Evolutionary conservation across 139 green algal genomes (phyloP), one percentile per base, ranked within the genome.

Genomic region (Marvania coccoides): DNA sequence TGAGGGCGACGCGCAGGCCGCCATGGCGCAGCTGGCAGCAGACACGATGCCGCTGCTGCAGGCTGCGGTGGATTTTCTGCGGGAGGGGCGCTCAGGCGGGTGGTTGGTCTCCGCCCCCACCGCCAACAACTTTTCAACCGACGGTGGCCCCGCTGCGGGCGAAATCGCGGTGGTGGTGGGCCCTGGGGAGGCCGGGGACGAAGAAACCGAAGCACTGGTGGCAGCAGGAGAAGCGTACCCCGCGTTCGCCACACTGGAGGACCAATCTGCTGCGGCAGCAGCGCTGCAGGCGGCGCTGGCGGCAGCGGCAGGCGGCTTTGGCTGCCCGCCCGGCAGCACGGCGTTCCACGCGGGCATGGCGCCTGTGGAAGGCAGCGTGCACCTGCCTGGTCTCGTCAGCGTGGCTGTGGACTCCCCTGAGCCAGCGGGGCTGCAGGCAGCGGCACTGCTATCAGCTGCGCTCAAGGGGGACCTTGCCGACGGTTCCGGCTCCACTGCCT

Each of bases 371-470:
- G 51, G 51, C 9, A 59, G 12, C 36, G 51, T 59, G 36, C 51
- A 58, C 48, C 61, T 75, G 57, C 59, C 61, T 8, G 69, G 69
- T 33, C 36, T 75, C 9, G 36, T 70, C 3, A 48, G 29, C 38
- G 46, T 76, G 9, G 61, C 39, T 0, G 6, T 70, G 30, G 61
- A 37, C 45, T 24, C 19, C 38, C 4, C 45, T 55, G 26, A 55
- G 45, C 6, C 24, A 19, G 37, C 39, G 26, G 14, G 24, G 36
- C 42, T 26, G 33, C 36, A 53, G 26, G 23, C 65, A 37, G 26
- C 2, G 14, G 1, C 19, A 47, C 19, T 70, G 29, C 19, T 19
- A 13, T 54, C 69, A 37, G 46, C 63, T 15, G 34, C 46, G 57
- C 39, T 76, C 33, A 61, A 65, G 47, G 19, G 6, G n/a, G 6